Conservation (phyloP, 2,329 filamentous ascomycete species). For the Exophiala mesophila region DNA sequence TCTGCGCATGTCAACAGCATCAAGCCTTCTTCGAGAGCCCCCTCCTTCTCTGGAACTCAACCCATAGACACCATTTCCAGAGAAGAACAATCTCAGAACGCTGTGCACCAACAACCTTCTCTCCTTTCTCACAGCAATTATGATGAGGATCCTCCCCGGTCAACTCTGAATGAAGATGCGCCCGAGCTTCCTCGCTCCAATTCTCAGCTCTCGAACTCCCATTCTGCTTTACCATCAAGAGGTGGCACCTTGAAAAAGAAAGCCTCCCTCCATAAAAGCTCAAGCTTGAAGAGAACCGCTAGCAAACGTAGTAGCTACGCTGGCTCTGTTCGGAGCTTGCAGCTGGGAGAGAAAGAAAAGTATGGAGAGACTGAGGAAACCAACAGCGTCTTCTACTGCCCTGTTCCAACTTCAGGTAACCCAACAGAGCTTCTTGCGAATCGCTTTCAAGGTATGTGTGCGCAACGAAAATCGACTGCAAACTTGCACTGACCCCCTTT, state of each 20-base stretch:
- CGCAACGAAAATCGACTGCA: neutral
- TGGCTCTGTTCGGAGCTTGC: constrained; percentile 78
- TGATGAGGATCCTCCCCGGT: constrained; percentile 27
- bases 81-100: constrained; percentile 33
- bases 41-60: constrained; percentile 35
- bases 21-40: constrained; percentile 34
- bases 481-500: constrained; percentile 5
- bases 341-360: constrained; percentile 59
- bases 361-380: constrained; percentile 61
- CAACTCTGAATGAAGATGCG: constrained; percentile 14
- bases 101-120: constrained; percentile 31
- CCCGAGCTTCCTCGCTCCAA: constrained; percentile 34
- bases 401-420: constrained; percentile 78
- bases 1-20: constrained; percentile 14
- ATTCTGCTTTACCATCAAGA: constrained; percentile 40
- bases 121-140: constrained; percentile 34
- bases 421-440: constrained; percentile 84
- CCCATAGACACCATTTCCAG: constrained; percentile 21
- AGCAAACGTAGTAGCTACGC: constrained; percentile 79
- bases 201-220: constrained; percentile 40
- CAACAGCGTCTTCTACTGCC: constrained; percentile 83
- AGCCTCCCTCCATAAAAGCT: constrained; percentile 66
- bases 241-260: constrained; percentile 86
- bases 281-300: constrained; percentile 70
- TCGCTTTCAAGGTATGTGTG: constrained; percentile 72